Evolutionary conservation across 352 stramenopile genomes (phyloP).

Genomic region (Lagenidium sp.): DNA sequence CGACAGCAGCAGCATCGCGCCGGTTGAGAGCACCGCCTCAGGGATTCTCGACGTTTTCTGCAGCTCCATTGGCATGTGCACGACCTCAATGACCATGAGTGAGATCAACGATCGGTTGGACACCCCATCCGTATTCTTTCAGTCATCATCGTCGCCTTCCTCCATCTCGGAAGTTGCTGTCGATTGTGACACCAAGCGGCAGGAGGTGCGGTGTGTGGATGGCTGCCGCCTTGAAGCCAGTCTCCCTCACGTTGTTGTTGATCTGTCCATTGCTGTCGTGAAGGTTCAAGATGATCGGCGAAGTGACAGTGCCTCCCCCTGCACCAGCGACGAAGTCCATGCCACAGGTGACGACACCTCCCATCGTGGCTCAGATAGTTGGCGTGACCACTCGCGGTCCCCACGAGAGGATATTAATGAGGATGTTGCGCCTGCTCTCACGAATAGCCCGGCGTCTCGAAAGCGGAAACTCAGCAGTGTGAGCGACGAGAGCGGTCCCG

Average conservation of each 20-base stretch:
- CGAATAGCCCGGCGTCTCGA: conserved; percentile 19
- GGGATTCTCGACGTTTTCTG: no score
- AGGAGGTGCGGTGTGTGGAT: no score
- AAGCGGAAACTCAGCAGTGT: conserved; percentile 56
- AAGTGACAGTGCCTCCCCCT: no score
- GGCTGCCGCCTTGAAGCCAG: no score
- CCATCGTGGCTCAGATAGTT: no score
- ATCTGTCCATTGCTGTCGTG: neutral
- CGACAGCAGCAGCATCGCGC: no score
- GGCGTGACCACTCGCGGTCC: no score
- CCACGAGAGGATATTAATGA: neutral
- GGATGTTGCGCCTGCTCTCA: neutral
- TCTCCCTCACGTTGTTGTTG: no score
- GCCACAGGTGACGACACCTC: neutral
- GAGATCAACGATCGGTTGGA: conserved; percentile 23
- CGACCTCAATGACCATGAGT: conserved; percentile 15
- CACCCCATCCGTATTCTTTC: conserved; percentile 22
- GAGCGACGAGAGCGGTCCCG: conserved; percentile 15
- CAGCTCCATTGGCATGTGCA: no score
- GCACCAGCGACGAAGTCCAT: neutral
- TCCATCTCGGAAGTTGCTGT: conserved; percentile 55
- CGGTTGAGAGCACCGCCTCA: no score
- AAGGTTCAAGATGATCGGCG: no score
- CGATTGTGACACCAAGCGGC: no score
- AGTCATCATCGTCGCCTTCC: conserved; percentile 28